phyloP scores from a whole-genome alignment of 192 early-diverging fungal genomes.

The Gamsiella multidivaricata region DNA sequence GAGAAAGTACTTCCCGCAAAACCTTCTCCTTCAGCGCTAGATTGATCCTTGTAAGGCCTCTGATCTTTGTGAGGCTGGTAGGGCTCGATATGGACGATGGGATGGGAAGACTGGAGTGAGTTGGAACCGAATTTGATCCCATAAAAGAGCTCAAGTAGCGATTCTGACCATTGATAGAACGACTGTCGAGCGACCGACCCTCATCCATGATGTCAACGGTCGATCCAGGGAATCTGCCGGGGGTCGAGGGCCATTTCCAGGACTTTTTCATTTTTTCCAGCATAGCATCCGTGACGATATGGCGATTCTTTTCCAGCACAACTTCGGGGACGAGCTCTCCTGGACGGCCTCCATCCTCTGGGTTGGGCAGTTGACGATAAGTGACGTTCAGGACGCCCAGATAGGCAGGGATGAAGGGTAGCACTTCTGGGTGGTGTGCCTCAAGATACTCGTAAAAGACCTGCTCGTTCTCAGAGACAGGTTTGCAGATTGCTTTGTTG shows the following conservation, averaged over 20 bases:
- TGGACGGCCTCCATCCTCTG: conserved; percentile 51
- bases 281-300: conserved; percentile 82
- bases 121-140: conserved; percentile 53
- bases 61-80: conserved; percentile 25
- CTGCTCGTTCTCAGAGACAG: conserved; percentile 84
- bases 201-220: conserved; percentile 56
- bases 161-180: background rate
- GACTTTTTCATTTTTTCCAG: conserved; percentile 59
- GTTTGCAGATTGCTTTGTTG: conserved; percentile 97
- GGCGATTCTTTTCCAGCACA: conserved; percentile 90
- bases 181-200: conserved; percentile 27
- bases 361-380: conserved; percentile 62
- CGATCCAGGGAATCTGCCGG: conserved; percentile 40
- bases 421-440: conserved; percentile 71
- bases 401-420: conserved; percentile 92
- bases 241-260: conserved; percentile 53
- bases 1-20: conserved; percentile 90
- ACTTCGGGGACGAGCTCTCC: conserved; percentile 75
- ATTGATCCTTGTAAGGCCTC: conserved; percentile 66
- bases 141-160: conserved; percentile 13
- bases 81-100: conserved; percentile 33
- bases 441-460: conserved; percentile 93
- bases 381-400: conserved; percentile 96
- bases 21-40: conserved; percentile 87
- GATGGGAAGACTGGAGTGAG: conserved; percentile 41